Conservation (phyloP, 1,139 yeast species). For the Geotrichum reessii region DNA sequence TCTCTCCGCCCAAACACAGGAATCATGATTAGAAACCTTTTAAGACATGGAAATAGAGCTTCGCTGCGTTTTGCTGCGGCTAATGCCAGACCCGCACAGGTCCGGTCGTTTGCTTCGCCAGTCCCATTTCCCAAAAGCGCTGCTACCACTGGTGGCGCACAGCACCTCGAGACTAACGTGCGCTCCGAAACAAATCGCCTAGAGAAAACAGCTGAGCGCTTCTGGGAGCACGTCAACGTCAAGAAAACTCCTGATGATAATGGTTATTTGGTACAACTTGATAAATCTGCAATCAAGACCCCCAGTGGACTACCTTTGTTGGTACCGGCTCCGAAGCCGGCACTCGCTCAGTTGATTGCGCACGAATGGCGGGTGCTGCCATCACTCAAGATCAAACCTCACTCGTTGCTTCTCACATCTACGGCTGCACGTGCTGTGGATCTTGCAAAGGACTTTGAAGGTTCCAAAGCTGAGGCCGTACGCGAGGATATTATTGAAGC, state of each 20-base stretch:
- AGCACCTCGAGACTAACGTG: slow-evolving; percentile 24
- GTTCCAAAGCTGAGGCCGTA: slow-evolving; percentile 17
- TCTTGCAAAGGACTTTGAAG: slow-evolving; percentile 35
- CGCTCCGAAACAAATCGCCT: slow-evolving; percentile 61
- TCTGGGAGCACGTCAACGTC: slow-evolving; percentile 78
- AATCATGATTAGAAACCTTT: neutral
- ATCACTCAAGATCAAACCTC: slow-evolving; percentile 66
- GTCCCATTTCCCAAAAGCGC: neutral
- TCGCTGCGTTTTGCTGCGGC: neutral
- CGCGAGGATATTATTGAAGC: slow-evolving; percentile 27
- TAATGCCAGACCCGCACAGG: neutral
- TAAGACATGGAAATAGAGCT: neutral
- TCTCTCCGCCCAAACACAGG: neutral
- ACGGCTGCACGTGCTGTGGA: slow-evolving; percentile 83
- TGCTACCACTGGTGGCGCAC: slow-evolving; percentile 3
- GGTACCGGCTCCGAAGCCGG: slow-evolving; percentile 52
- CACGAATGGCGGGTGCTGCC: slow-evolving; percentile 87
- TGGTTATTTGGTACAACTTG: slow-evolving; percentile 56
- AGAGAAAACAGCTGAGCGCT: slow-evolving; percentile 64
- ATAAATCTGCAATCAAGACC: slow-evolving; percentile 71
- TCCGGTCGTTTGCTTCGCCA: slow-evolving; percentile 1
- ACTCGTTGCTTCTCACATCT: slow-evolving; percentile 80
- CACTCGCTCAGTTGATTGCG: slow-evolving; percentile 66
- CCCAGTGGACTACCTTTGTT: slow-evolving; percentile 71
- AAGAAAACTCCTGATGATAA: slow-evolving; percentile 28